Evolutionary conservation across 1,284 basidiomycete genomes (phyloP).

Genomic region (Cryptococcus sp.): DNA sequence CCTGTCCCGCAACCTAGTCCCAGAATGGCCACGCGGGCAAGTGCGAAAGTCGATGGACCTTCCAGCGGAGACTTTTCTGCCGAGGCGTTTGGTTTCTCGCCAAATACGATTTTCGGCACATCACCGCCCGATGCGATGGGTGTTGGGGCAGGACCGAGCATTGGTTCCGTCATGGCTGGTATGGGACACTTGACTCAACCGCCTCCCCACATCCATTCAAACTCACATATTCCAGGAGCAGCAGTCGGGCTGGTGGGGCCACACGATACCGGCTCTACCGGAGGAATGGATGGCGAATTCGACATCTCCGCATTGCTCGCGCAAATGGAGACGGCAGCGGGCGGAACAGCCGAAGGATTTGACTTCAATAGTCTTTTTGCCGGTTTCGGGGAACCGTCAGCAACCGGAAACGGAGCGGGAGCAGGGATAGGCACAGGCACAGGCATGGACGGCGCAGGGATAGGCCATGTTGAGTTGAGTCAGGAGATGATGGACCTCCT

Average conservation of each 20-base stretch:
- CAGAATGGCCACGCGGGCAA: slow-evolving; percentile 33
- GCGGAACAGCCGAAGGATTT: slow-evolving; percentile 2
- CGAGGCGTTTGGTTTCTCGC: slow-evolving; percentile 27
- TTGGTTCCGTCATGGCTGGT: slow-evolving; percentile 3
- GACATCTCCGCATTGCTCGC: slow-evolving; percentile 25
- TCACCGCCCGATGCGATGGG: slow-evolving; percentile 23
- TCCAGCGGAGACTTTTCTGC: slow-evolving; percentile 13
- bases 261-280: background rate
- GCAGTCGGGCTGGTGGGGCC: too few relatives aligned
- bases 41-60: slow-evolving; percentile 10
- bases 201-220: background rate
- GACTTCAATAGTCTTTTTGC: slow-evolving; percentile 19
- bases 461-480: slow-evolving; percentile 16
- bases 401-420: background rate
- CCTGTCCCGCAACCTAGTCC: slow-evolving; percentile 29
- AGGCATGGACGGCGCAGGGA: background rate
- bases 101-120: slow-evolving; percentile 26
- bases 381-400: slow-evolving; percentile 4
- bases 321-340: slow-evolving; percentile 17
- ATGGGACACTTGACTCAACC: background rate
- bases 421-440: background rate
- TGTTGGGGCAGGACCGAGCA: slow-evolving; percentile 3
- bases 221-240: background rate
- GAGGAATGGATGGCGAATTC: slow-evolving; percentile 12
- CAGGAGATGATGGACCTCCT: slow-evolving; percentile 35